These are phyloP conservation scores for Byssothecium circinans DNA, from an alignment of 2,329 filamentous ascomycete genomes.

Conservation along the genomic window DNA sequence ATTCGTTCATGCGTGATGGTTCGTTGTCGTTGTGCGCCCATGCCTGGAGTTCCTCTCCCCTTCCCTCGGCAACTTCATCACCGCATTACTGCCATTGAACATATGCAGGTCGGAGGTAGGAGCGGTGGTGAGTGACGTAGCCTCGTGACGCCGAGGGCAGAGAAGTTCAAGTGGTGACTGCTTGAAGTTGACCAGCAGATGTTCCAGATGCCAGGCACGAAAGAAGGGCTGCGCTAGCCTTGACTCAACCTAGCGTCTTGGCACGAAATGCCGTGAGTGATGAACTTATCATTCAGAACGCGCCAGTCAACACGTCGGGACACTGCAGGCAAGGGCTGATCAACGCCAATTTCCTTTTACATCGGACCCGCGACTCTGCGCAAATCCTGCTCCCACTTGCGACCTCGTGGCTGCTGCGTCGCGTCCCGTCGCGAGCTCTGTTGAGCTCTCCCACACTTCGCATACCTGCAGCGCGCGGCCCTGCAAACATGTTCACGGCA, in stretches of 20 bases:
- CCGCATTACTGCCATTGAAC: too few relatives aligned
- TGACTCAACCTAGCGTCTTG: background rate
- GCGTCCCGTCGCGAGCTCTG: conserved; percentile 36
- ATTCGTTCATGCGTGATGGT: too few relatives aligned
- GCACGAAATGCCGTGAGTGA: background rate
- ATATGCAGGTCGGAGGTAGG: too few relatives aligned
- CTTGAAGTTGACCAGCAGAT: too few relatives aligned
- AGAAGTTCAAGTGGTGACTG: too few relatives aligned
- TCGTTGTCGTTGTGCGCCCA: too few relatives aligned
- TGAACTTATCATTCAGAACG: background rate
- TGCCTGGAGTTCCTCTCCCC: too few relatives aligned
- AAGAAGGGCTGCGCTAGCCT: background rate
- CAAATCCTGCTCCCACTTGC: background rate
- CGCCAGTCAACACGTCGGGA: background rate
- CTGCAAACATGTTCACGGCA: conserved; percentile 44
- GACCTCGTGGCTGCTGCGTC: conserved; percentile 21
- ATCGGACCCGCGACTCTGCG: too few relatives aligned
- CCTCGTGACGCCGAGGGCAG: too few relatives aligned
- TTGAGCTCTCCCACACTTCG: conserved; percentile 31
- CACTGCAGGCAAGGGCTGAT: background rate
- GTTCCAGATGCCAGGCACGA: too few relatives aligned
- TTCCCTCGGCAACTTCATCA: too few relatives aligned
- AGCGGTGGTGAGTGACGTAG: too few relatives aligned
- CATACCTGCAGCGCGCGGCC: conserved; percentile 23
- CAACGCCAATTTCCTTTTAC: background rate